A percentile compares a stretch with the other conserved stretches of the same genome.
Conservation (phyloP, 345 rosid genomes). For the Erucastrum elatum region DNA sequence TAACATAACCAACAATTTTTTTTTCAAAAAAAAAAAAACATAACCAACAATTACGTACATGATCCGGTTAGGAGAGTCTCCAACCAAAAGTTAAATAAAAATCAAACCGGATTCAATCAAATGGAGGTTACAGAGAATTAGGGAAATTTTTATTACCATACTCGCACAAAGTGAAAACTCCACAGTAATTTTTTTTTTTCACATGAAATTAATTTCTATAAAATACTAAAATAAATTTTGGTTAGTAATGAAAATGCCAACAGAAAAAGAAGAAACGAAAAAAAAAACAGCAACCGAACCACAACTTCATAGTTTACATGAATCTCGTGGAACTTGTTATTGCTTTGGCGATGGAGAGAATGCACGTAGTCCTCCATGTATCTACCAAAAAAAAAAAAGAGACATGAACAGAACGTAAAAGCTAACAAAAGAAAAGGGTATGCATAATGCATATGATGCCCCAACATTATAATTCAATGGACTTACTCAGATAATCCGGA, state of each 20-base stretch:
- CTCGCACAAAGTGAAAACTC: too few species aligned
- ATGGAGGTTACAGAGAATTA: too few species aligned
- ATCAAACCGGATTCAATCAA: too few species aligned
- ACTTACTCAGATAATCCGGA: background rate
- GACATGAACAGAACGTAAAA: background rate
- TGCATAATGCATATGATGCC: background rate
- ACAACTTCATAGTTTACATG: background rate
- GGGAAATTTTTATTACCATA: too few species aligned
- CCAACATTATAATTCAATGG: background rate
- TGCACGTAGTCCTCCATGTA: background rate
- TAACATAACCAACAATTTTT: too few species aligned
- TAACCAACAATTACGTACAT: background rate
- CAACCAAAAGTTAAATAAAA: background rate
- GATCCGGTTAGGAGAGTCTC: background rate
- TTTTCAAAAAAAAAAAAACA: background rate
- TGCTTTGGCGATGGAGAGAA: background rate
- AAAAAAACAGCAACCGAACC: background rate
- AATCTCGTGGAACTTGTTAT: background rate
- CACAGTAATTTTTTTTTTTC: background rate
- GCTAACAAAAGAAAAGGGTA: background rate
- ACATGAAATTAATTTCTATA: too few species aligned
- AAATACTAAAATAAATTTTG: too few species aligned
- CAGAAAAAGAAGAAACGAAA: background rate
- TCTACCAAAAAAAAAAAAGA: background rate
- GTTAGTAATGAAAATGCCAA: background rate